These are phyloP conservation scores for Isabelozyma gotoi DNA, from an alignment of 805 yeast genomes.

Conservation along the genomic window DNA sequence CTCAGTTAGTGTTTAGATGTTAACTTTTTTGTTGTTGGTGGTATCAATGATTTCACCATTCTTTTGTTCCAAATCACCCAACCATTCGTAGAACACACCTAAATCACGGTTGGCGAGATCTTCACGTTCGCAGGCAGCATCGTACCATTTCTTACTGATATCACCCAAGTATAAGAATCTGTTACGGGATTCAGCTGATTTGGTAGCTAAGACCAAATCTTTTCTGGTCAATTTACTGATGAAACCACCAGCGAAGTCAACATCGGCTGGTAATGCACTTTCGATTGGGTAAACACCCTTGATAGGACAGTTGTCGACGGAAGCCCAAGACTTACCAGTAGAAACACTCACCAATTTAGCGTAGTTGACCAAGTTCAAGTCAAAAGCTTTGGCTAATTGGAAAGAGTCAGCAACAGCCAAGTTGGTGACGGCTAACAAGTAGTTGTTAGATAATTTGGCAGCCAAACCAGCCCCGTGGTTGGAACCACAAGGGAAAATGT, in stretches of 20 bases:
- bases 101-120: slow-evolving; percentile 41
- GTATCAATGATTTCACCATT: neutral
- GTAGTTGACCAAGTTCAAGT: slow-evolving; percentile 45
- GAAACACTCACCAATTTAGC: slow-evolving; percentile 51
- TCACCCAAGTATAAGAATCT: slow-evolving; percentile 41
- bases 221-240: slow-evolving; percentile 46
- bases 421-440: slow-evolving; percentile 52
- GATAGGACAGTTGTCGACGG: slow-evolving; percentile 55
- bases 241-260: slow-evolving; percentile 48
- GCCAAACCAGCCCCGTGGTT: slow-evolving; percentile 53
- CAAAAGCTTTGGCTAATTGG: slow-evolving; percentile 50
- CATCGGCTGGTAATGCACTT: slow-evolving; percentile 42
- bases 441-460: slow-evolving; percentile 54
- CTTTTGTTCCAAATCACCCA: slow-evolving; percentile 31
- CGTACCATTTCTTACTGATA: slow-evolving; percentile 38
- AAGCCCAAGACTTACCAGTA: slow-evolving; percentile 55
- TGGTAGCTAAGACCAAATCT: slow-evolving; percentile 44
- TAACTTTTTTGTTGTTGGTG: slow-evolving; percentile 2
- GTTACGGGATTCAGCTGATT: slow-evolving; percentile 30
- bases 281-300: slow-evolving; percentile 45
- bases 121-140: slow-evolving; percentile 41
- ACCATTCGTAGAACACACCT: slow-evolving; percentile 44
- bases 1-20: neutral
- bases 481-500: slow-evolving; percentile 48
- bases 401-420: slow-evolving; percentile 56